Percentiles rank a stretch among this genome's conserved stretches.
These are phyloP conservation scores for Boletus vinaceobasis DNA, from an alignment of 768 basidiomycete genomes.

Conservation along the genomic window DNA sequence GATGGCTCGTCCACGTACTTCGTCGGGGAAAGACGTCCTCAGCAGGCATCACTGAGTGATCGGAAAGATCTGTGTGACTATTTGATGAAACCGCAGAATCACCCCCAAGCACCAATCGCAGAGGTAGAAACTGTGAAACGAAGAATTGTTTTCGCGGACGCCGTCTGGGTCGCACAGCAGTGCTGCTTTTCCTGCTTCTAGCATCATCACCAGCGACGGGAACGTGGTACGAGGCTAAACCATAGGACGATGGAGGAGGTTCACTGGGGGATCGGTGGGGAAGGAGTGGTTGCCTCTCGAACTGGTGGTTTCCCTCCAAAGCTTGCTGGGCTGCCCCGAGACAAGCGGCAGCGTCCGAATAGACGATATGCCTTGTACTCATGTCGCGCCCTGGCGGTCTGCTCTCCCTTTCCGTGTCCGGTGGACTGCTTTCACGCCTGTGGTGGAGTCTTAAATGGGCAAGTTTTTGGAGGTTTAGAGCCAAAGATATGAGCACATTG, in stretches of 20 bases:
- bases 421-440: conserved; percentile 22
- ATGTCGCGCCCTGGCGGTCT: conserved; percentile 3
- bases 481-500: conserved; percentile 85
- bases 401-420: conserved; percentile 12
- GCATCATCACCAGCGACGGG: conserved; percentile 20
- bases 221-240: conserved; percentile 4
- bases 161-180: conserved; percentile 16
- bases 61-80: neutral
- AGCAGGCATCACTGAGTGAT: conserved; percentile 31
- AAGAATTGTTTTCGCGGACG: conserved; percentile 31
- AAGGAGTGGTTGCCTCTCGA: conserved; percentile 30
- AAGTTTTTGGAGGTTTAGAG: conserved; percentile 90
- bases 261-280: conserved; percentile 23
- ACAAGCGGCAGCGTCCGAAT: neutral
- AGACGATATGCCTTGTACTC: neutral
- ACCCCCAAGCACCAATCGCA: conserved; percentile 14
- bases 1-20: conserved; percentile 2
- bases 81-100: conserved; percentile 3
- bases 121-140: conserved; percentile 35
- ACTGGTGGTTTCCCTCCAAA: conserved; percentile 4
- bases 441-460: conserved; percentile 72
- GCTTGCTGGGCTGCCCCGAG: conserved; percentile 7
- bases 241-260: conserved; percentile 19
- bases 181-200: conserved; percentile 28
- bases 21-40: conserved; percentile 36